Evolutionary conservation across 2,329 filamentous ascomycete genomes (phyloP), one percentile per base, ranked within the genome.

Genomic region (Chrysoporthe cubensis): DNA sequence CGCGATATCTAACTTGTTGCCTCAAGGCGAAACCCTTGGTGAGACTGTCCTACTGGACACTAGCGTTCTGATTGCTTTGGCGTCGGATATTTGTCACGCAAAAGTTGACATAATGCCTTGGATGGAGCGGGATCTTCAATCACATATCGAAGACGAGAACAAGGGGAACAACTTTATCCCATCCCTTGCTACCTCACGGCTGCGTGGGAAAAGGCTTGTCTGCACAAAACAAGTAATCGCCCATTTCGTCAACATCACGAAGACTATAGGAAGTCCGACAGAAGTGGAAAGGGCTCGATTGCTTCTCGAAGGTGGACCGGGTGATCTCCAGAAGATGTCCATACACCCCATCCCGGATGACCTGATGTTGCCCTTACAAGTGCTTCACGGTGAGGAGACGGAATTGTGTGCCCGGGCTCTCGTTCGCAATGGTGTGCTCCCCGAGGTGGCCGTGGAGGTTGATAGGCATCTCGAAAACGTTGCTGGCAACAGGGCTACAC

Each of bases 1-100:
- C 0, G 75, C 76, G 1, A 61, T 76, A 16, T 32, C 60, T 26
- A 73, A 71, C 0, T 71, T 76, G 26, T 56, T 75, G 32, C 68
- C 69, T 9, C 63, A 58, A 3, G 11, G 54, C 7, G 70, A 71
- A 3, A 67, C 74, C 9, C 71, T 74, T 43, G 66, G 70, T 37
- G 64, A 66, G 0, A 81, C 78, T 0, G 75, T 90, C 40, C 89
- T 90, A 73, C 83, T 90, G 66, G 88, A 90, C 76, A 89, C 87
- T 65, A 93, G 91, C 1, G 86, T 93, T 59, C 83, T 94, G 6
- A 84, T 94, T 5, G 91, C 90, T 4, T 80, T 94, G 2, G 86
- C 90, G 1, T 93, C 91, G 0, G 91, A 94, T 73, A 87, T 94
- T 37, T 91, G 89, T 1, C 90, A 94, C 74, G 73, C 74, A 4